These are phyloP conservation scores for Aspergillus caelatus DNA, from an alignment of 2,329 filamentous ascomycete genomes.

Conservation along the genomic window DNA sequence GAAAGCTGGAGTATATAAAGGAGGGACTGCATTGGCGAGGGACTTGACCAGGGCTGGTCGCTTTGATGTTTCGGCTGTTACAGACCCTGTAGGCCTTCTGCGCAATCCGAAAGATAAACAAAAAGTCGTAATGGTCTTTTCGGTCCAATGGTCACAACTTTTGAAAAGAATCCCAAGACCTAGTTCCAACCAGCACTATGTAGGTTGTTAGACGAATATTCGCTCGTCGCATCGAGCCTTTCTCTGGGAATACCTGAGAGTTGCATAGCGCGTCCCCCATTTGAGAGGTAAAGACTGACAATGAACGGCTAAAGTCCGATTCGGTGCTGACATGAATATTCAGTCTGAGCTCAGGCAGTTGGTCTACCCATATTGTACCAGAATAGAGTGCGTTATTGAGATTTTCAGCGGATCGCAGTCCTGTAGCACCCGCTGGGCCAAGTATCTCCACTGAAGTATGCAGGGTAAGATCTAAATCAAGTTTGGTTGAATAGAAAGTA, in stretches of 20 bases:
- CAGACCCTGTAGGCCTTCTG: conserved; percentile 2
- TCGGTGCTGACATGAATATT: conserved; percentile 26
- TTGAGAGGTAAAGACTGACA: conserved; percentile 16
- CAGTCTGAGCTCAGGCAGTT: conserved; percentile 31
- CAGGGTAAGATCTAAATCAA: conserved; percentile 24
- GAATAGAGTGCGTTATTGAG: conserved; percentile 14
- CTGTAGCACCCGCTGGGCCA: background rate
- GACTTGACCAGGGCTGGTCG: conserved; percentile 24
- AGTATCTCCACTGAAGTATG: conserved; percentile 22
- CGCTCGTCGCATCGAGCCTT: background rate
- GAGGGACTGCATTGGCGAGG: conserved; percentile 19
- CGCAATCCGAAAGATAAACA: conserved; percentile 27
- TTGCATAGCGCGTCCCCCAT: conserved; percentile 27
- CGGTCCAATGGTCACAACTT: conserved; percentile 12
- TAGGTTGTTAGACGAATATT: background rate
- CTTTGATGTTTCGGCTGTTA: conserved; percentile 2
- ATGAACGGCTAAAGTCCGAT: background rate
- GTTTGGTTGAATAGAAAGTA: conserved; percentile 12
- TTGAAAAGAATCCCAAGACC: conserved; percentile 29
- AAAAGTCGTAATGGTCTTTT: conserved; percentile 9
- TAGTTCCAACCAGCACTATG: conserved; percentile 37
- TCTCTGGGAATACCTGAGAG: conserved; percentile 24
- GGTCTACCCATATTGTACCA: conserved; percentile 31
- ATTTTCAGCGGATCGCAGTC: background rate
- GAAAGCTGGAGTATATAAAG: conserved; percentile 17